phyloP scores from a whole-genome alignment of 108 stramenopile species.

The Cyclotella baltica region DNA sequence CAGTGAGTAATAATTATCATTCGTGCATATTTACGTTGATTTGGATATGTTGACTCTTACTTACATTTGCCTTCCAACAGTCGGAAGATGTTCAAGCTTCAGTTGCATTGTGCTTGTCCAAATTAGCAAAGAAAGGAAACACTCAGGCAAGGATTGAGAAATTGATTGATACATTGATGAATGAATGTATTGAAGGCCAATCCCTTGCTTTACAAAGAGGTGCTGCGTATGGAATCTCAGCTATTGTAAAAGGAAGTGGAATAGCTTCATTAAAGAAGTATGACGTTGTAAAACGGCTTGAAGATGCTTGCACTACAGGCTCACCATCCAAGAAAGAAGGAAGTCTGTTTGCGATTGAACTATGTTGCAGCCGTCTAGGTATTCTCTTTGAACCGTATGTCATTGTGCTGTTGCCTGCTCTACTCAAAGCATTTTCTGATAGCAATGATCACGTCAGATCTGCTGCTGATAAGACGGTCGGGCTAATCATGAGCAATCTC shows the following conservation, averaged over 20 bases:
- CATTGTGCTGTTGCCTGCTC: constrained; percentile 94
- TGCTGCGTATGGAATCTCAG: constrained; percentile 96
- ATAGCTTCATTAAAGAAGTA: constrained; percentile 94
- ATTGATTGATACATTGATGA: constrained; percentile 66
- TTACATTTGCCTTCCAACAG: constrained; percentile 20
- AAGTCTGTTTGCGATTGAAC: constrained; percentile 95
- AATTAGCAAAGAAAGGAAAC: constrained; percentile 90
- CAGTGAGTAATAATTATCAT: background rate
- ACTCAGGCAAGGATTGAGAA: constrained; percentile 76
- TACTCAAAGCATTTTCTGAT: constrained; percentile 95
- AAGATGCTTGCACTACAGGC: constrained; percentile 85
- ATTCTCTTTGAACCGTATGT: constrained; percentile 99
- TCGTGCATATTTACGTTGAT: background rate
- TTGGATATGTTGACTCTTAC: background rate
- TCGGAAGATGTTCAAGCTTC: constrained; percentile 86
- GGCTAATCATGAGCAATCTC: constrained; percentile 96
- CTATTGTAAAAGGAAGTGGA: constrained; percentile 98
- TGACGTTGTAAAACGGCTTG: constrained; percentile 86
- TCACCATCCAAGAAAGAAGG: constrained; percentile 87
- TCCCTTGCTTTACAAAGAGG: constrained; percentile 81
- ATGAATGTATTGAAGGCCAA: constrained; percentile 74
- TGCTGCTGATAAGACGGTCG: constrained; percentile 88
- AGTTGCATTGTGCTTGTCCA: constrained; percentile 79
- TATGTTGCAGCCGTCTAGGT: constrained; percentile 88
- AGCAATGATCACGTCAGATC: constrained; percentile 91